Conservation (phyloP, 2,329 filamentous ascomycete species). For the Ambrosiella xylebori region DNA sequence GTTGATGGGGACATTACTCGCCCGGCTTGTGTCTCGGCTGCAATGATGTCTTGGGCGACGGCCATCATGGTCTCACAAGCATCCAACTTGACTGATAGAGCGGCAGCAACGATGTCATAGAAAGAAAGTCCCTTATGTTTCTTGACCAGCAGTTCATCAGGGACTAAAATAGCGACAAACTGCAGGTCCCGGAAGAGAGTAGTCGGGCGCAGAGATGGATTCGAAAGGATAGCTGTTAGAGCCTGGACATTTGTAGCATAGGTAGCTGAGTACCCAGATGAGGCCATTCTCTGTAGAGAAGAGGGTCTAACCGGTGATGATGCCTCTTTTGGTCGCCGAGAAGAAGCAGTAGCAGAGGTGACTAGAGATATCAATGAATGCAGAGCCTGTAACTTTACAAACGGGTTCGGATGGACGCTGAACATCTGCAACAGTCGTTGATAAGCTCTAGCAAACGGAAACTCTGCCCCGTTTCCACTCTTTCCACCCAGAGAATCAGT, state of each 20-base stretch:
- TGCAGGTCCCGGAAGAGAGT: slow-evolving; percentile 70
- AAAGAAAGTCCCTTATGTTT: slow-evolving; percentile 61
- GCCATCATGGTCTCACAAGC: slow-evolving; percentile 65
- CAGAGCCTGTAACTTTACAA: slow-evolving; percentile 66
- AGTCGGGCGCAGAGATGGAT: slow-evolving; percentile 53
- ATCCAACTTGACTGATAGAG: slow-evolving; percentile 74
- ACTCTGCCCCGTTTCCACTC: slow-evolving; percentile 30
- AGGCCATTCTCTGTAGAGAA: too few species aligned
- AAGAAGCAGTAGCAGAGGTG: slow-evolving; percentile 42
- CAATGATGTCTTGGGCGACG: slow-evolving; percentile 36
- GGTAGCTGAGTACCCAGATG: neutral
- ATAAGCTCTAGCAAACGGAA: slow-evolving; percentile 70
- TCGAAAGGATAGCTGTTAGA: slow-evolving; percentile 49
- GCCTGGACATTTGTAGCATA: slow-evolving; percentile 40
- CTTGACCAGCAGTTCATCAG: slow-evolving; percentile 40
- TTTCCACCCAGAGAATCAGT: neutral
- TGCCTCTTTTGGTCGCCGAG: slow-evolving; percentile 23
- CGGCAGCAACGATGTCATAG: slow-evolving; percentile 75
- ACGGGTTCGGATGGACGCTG: slow-evolving; percentile 75
- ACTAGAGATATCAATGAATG: slow-evolving; percentile 73
- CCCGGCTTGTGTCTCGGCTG: slow-evolving; percentile 29
- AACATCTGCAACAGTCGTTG: slow-evolving; percentile 68
- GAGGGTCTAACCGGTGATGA: too few species aligned
- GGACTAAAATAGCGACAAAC: slow-evolving; percentile 51
- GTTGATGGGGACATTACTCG: neutral